These are phyloP conservation scores for Aspergillus sp. DNA, from an alignment of 2,329 filamentous ascomycete genomes.

Conservation along the genomic window DNA sequence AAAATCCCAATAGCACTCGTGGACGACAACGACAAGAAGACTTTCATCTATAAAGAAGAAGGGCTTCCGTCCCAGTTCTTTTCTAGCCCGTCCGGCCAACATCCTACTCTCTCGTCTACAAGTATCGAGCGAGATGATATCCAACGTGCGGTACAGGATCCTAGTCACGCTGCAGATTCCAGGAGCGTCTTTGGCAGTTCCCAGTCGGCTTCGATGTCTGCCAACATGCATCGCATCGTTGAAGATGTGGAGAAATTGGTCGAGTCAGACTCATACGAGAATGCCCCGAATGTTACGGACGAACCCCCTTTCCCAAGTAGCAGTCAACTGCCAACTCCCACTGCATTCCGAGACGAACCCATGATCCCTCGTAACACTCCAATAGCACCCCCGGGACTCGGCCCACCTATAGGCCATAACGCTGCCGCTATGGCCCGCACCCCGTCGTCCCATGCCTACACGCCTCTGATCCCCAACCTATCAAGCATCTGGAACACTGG, in stretches of 20 bases:
- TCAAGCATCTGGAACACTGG: conserved; percentile 40
- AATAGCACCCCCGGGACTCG: conserved; percentile 28
- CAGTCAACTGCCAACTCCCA: conserved; percentile 16
- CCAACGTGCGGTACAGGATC: conserved; percentile 18
- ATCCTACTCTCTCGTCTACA: conserved; percentile 31
- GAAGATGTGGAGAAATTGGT: conserved; percentile 33
- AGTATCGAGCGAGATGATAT: conserved; percentile 37
- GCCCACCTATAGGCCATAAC: conserved; percentile 13
- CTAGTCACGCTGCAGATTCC: conserved; percentile 18
- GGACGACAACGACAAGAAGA: conserved; percentile 35
- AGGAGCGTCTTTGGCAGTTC: conserved; percentile 32
- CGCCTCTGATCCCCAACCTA: conserved; percentile 22
- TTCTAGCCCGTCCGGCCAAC: conserved; percentile 37
- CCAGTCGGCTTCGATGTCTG: conserved; percentile 42
- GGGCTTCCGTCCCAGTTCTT: conserved; percentile 44
- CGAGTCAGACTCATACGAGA: conserved; percentile 34
- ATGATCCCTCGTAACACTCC: conserved; percentile 18
- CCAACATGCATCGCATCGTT: conserved; percentile 33
- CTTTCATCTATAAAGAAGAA: conserved; percentile 48
- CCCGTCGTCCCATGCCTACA: conserved; percentile 25
- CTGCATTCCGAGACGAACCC: conserved; percentile 16
- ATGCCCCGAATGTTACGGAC: conserved; percentile 19
- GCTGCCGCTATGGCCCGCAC: conserved; percentile 12
- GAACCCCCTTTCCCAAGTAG: conserved; percentile 19
- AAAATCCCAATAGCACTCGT: conserved; percentile 43